A percentile compares a stretch with the other conserved stretches of the same genome.
Evolutionary conservation across 495 filamentous ascomycete species (phyloP).

Genomic region (Elaphomyces granulatus): DNA sequence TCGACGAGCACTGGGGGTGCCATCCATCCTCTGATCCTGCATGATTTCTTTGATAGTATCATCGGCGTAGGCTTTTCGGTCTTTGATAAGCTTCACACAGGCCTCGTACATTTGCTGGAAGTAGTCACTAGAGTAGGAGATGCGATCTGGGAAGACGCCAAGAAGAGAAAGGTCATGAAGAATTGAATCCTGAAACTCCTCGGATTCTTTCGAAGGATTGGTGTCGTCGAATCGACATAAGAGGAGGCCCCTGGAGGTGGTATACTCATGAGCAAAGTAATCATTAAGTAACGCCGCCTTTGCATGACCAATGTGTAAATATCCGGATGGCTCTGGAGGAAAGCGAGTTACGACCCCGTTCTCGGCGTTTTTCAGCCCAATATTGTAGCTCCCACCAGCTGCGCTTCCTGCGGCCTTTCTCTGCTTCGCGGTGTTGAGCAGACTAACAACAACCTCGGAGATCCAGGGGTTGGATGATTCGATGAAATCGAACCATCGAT

Average conservation of each 20-base stretch:
- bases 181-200: constrained; percentile 83
- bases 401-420: constrained; percentile 64
- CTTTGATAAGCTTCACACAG: constrained; percentile 63
- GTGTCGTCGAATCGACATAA: constrained; percentile 80
- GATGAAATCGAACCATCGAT: constrained; percentile 79
- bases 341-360: constrained; percentile 91
- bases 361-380: constrained; percentile 73
- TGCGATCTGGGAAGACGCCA: constrained; percentile 68
- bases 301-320: constrained; percentile 86
- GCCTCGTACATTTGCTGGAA: constrained; percentile 77
- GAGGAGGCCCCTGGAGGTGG: constrained; percentile 47
- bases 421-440: constrained; percentile 42
- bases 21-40: constrained; percentile 61
- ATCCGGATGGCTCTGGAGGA: constrained; percentile 91
- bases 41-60: constrained; percentile 79
- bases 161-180: constrained; percentile 72
- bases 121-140: constrained; percentile 77
- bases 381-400: constrained; percentile 79
- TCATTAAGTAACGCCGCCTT: constrained; percentile 88
- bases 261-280: constrained; percentile 72
- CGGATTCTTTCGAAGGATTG: constrained; percentile 85
- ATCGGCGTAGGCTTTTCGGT: constrained; percentile 77
- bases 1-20: constrained; percentile 59
- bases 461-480: constrained; percentile 62
- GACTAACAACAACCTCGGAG: constrained; percentile 34